Evolutionary conservation across 2,329 filamentous ascomycete species (phyloP), one percentile per base, ranked within the genome.

Genomic region (Ceratocystiopsis minuta): DNA sequence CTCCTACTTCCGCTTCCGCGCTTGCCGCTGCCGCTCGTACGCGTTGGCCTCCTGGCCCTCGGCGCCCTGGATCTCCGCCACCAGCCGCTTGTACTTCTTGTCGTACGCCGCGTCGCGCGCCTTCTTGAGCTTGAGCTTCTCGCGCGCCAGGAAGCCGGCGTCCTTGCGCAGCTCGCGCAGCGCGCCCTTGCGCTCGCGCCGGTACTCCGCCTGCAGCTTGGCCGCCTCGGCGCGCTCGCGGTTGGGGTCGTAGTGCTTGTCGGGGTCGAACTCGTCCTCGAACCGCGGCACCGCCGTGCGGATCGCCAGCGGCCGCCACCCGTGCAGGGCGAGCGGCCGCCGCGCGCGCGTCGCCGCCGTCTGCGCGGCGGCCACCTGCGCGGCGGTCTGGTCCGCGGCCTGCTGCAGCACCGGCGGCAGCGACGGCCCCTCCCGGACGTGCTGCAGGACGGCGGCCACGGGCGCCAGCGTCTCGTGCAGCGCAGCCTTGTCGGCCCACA

Each of bases 231-330:
- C 79, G 32, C 90, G 82, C 60, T 94, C 86, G 51, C 78, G 79
- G 61, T 98, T 82, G 1, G 86, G 86, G 56, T 98, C 92, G 72
- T 98, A 96, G 70, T 96, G 90, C 64, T 86, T 88, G 64, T 82
- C 76, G 3, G 90, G 90, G 59, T 93, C 90, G 71, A 86, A 98
- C 44, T 74, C 71, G 57, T 95, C 88, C 63, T 96, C 90, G 63
- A 96, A 98, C 60, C 93, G 94, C 60, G 90, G 90, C 38, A 95
- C 76, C 45, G 74, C 78, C 9, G 76, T 78, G 59, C 88, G 87
- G 65, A 96, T 93, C 17, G 90, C 79, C 3, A 93, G 70, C 0
- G 87, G 85, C 0, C 72, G 72, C 66, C 98, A 90, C 60, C 90
- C 72, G 63, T 98, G 90, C 3, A 98, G 74, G 53, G 85, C 73